Base-by-base conservation (phyloP, 768 basidiomycete species). In the Collybiopsis confluens region DNA sequence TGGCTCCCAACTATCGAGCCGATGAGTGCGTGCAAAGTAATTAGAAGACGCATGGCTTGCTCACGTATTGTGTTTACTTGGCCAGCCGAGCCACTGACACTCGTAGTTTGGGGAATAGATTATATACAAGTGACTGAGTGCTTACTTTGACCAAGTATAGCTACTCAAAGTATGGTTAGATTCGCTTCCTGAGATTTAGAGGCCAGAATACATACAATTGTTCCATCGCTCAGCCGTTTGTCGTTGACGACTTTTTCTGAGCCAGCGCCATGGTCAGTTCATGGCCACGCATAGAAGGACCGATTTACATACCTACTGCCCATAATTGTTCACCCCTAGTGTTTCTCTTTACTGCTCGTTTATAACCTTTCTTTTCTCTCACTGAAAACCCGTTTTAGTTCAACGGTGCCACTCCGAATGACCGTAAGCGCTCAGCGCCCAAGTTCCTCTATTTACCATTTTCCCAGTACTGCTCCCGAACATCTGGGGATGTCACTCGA, bases 31-130 rank as follows among this genome's bases (percentile, higher is more conserved):
- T 6, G 30, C 5, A 33, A 33, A 33, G n/a, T n/a, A n/a, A n/a
- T n/a, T n/a, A n/a, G n/a, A n/a, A n/a, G n/a, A n/a, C n/a, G n/a
- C n/a, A n/a, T n/a, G n/a, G n/a, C n/a, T 9, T 16, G n/a, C 38
- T 41, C 11, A 52, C 50, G 38, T n/a, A 23, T 52, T 52, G 15
- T 41, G 18, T 6, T 24, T 26, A 4, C 8, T 41, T 27, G 50
- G 41, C 50, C 41, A 52, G n/a, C 50, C 50, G 2, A 8, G 15
- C 50, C 50, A 52, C 50, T 52, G 23, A 13, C 5, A 13, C 13
- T 33, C 30, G 30, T 6, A 33, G 13, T 33, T 33, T n/a, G n/a
- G 30, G 13, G 30, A 33, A 33, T 6, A 33, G 6, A 5, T 13
- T 33, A 33, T 13, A 33, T 5, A 6, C 30, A 33, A 33, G 13